Evolutionary conservation across 2,329 filamentous ascomycete species (phyloP).

Genomic region (Exophiala mesophila): DNA sequence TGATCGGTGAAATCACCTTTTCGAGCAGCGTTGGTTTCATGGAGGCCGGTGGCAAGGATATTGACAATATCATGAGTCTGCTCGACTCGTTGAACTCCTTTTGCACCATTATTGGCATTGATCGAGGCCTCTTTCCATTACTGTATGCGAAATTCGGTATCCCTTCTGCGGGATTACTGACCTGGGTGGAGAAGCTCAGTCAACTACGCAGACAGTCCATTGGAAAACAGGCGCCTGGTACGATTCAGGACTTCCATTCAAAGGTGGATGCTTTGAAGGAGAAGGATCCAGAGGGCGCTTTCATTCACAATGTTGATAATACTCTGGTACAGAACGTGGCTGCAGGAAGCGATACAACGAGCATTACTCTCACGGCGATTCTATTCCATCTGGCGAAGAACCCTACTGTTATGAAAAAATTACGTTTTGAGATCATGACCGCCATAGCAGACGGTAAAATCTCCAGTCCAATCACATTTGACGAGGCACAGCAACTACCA

Average conservation of each 20-base stretch:
- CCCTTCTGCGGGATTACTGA: slow-evolving; percentile 30
- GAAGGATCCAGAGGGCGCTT: slow-evolving; percentile 25
- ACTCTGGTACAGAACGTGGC: slow-evolving; percentile 17
- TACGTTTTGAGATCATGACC: slow-evolving; percentile 11
- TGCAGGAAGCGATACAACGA: slow-evolving; percentile 76
- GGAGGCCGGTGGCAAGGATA: slow-evolving; percentile 28
- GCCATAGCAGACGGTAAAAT: slow-evolving; percentile 31
- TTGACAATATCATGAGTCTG: slow-evolving; percentile 31
- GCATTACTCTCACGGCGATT: slow-evolving; percentile 63
- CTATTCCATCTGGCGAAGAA: slow-evolving; percentile 70
- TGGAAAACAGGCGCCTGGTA: slow-evolving; percentile 9
- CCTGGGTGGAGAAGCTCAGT: slow-evolving; percentile 27
- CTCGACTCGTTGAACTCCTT: slow-evolving; percentile 34
- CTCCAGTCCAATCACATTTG: slow-evolving; percentile 45
- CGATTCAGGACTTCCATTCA: slow-evolving; percentile 36
- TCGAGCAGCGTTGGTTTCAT: slow-evolving; percentile 33
- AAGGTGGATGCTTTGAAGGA: slow-evolving; percentile 35
- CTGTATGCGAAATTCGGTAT: slow-evolving; percentile 29
- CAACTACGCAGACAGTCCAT: slow-evolving; percentile 5
- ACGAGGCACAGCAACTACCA: slow-evolving; percentile 58
- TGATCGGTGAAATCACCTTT: slow-evolving; percentile 31
- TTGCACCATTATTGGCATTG: slow-evolving; percentile 38
- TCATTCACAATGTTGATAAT: slow-evolving; percentile 25
- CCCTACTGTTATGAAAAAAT: slow-evolving; percentile 33
- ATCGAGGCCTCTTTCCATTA: slow-evolving; percentile 34